Evolutionary conservation across 331 rosid genomes (phyloP), one percentile per base, ranked within the genome.

Genomic region (Malus hybrid): DNA sequence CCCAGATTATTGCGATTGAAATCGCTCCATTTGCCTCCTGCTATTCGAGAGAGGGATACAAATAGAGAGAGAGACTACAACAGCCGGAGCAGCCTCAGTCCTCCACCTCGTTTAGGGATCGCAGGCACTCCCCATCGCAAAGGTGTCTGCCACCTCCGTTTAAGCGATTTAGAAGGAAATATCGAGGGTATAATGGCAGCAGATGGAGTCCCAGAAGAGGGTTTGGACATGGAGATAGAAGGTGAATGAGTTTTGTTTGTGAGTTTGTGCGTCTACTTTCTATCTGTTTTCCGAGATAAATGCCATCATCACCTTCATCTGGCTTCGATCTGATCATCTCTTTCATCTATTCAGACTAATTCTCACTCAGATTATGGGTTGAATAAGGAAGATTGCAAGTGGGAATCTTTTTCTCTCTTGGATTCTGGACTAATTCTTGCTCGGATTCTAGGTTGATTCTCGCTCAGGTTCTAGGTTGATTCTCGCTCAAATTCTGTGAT

Each of bases 191-290:
- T 52, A 84, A 81, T 10, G 87, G 81, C 67, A 36, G 90, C 71
- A 81, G 83, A 74, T 85, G 83, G 54, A 86, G 89, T 83, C 89
- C 87, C 16, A 76, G 85, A 64, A 85, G 85, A 34, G 87, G 85
- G 24, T 82, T 82, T 72, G 90, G 82, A 55, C 84, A 80, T 12
- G 84, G 77, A 10, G 84, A 86, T 73, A 83, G 86, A 75, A 86
- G 90, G 90, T 83, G 74, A 77, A 82, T 69, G 24, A 19, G 10
- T 54, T 6, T 50, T 72, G 16, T 27, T 52, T 19, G 27, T 63
- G 42, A 14, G 4, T 28, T 60, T 22, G 34, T 46, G 52, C 46
- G n/a, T 48, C 3, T 42, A 7, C 28, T 33, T 56, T 33, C 32
- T 60, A 3, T 60, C 46, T 28, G 7, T 73, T 61, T 42, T 8